These are phyloP conservation scores for Calonectria ilicicola DNA, from an alignment of 2,329 filamentous ascomycete genomes.

Conservation along the genomic window DNA sequence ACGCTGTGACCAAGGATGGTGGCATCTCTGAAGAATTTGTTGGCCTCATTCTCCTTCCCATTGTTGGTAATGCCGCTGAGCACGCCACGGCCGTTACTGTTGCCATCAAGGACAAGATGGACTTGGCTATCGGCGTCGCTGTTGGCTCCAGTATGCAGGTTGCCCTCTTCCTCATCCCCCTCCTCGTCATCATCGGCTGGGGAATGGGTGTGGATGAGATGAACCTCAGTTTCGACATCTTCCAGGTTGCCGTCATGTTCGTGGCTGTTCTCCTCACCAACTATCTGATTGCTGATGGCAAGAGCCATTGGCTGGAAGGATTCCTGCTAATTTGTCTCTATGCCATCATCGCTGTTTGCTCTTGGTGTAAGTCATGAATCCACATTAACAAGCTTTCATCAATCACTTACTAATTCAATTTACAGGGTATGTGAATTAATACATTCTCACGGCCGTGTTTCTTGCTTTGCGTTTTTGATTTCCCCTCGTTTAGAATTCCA, in stretches of 20 bases:
- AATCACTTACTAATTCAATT: neutral
- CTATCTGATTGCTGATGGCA: conserved; percentile 85
- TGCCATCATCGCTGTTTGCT: conserved; percentile 79
- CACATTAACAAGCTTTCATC: too few species aligned
- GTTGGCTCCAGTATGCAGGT: conserved; percentile 87
- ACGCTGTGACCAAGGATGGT: conserved; percentile 71
- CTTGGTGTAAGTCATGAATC: conserved; percentile 65
- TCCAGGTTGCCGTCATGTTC: conserved; percentile 89
- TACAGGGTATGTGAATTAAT: conserved; percentile 32
- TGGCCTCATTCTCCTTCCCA: conserved; percentile 82
- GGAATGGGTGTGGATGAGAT: conserved; percentile 77
- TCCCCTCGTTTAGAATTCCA: neutral
- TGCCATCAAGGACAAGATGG: conserved; percentile 87
- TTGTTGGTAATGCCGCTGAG: conserved; percentile 87
- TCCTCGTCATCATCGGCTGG: conserved; percentile 84
- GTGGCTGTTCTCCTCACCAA: conserved; percentile 88
- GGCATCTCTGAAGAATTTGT: conserved; percentile 79
- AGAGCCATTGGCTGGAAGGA: conserved; percentile 86
- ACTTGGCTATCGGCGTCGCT: conserved; percentile 83
- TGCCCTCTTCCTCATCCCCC: conserved; percentile 80
- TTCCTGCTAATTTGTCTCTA: conserved; percentile 82
- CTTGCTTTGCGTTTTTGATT: neutral
- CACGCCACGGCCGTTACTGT: conserved; percentile 86
- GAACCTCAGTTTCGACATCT: conserved; percentile 88
- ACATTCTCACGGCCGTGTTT: too few species aligned